phyloP scores from a whole-genome alignment of 2,329 filamentous ascomycete species.

The Neurospora sp. region DNA sequence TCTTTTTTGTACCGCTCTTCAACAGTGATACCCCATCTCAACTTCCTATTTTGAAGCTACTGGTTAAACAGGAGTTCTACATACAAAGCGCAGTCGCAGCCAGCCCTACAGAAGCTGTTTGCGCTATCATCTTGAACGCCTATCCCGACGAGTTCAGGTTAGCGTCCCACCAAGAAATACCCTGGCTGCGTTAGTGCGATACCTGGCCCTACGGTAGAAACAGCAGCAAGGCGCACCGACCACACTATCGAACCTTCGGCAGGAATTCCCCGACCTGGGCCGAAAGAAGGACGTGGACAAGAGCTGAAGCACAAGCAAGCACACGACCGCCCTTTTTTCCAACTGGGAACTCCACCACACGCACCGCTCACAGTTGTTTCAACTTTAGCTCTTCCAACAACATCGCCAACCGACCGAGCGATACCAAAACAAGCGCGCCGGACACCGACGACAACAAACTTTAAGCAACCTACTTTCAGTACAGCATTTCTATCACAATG shows the following conservation, averaged over 20 bases:
- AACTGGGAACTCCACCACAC: not conserved
- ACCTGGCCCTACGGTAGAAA: not conserved
- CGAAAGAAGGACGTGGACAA: not conserved
- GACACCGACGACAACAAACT: not conserved
- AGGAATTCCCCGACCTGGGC: conserved; percentile 7
- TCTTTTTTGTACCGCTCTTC: not conserved
- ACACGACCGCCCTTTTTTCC: not conserved
- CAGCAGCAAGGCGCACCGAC: conserved; percentile 7
- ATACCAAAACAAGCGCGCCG: not conserved
- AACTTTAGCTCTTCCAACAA: not conserved
- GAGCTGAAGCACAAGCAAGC: not conserved
- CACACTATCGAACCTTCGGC: conserved; percentile 1
- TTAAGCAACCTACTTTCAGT: conserved; percentile 1
- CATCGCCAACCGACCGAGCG: not conserved
- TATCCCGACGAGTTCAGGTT: not conserved
- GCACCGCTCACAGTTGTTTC: conserved; percentile 1
- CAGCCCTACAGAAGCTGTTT: not conserved
- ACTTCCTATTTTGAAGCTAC: not conserved
- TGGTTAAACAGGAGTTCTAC: not conserved
- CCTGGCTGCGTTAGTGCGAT: not conserved
- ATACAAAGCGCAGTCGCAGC: not conserved
- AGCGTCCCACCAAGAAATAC: not conserved
- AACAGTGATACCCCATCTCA: not conserved
- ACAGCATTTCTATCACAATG: conserved; percentile 33
- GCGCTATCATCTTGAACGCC: not conserved